Evolutionary conservation across 306 rosid species (phyloP).

Genomic region (Cercis canadensis): DNA sequence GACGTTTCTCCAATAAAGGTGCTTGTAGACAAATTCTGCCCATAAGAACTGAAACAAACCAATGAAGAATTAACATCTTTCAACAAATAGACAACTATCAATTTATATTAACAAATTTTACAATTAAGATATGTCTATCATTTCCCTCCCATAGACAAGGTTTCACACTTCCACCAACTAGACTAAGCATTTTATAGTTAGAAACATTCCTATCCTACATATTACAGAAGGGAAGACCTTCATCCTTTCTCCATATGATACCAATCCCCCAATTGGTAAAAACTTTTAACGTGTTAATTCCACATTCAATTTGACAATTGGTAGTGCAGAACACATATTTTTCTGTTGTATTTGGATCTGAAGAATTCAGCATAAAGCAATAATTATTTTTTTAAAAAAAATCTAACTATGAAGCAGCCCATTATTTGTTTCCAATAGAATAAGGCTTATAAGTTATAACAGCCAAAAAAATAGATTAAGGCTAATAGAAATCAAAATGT

Average conservation of each 20-base stretch:
- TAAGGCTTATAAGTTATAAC: too few species aligned
- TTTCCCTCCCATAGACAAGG: constrained; percentile 4
- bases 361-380: too few species aligned
- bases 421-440: too few species aligned
- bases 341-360: neutral
- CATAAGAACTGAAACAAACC: constrained; percentile 81
- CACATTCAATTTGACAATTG: neutral
- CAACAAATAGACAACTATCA: constrained; percentile 17
- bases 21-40: constrained; percentile 86
- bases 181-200: constrained; percentile 16
- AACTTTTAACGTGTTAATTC: neutral
- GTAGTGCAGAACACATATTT: neutral
- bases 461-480: too few species aligned
- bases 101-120: constrained; percentile 10
- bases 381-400: too few species aligned
- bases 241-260: neutral
- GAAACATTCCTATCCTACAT: neutral
- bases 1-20: constrained; percentile 92
- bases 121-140: constrained; percentile 27
- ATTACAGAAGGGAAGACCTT: neutral
- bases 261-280: neutral
- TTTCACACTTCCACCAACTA: constrained; percentile 11
- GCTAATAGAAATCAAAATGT: too few species aligned
- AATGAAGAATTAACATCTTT: constrained; percentile 24
- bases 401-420: too few species aligned